Percentiles rank a stretch among this genome's conserved stretches.
phyloP scores from a whole-genome alignment of 768 basidiomycete species.

The Calvatia gigantea region DNA sequence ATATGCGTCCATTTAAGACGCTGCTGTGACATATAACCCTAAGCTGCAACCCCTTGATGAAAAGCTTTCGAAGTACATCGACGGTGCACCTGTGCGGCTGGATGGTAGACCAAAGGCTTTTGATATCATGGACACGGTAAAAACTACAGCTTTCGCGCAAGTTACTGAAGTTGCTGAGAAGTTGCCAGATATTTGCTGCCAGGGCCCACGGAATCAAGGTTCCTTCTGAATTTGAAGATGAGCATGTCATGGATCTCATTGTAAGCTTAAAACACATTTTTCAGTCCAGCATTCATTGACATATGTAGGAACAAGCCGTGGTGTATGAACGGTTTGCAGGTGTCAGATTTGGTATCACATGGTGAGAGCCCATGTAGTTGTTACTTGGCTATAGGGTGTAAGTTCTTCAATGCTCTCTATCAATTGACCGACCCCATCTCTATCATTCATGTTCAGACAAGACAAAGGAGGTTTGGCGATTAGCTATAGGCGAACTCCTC shows the following conservation, averaged over 20 bases:
- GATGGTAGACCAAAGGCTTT: constrained; percentile 75
- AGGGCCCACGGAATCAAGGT: constrained; percentile 68
- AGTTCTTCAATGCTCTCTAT: constrained; percentile 13
- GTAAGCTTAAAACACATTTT: too few species aligned
- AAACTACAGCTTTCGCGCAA: background rate
- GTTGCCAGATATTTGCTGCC: constrained; percentile 65
- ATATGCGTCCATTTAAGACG: constrained; percentile 43
- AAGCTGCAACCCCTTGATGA: constrained; percentile 58
- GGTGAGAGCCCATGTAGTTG: constrained; percentile 8
- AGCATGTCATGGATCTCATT: constrained; percentile 51
- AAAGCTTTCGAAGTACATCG: constrained; percentile 65
- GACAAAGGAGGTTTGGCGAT: constrained; percentile 66
- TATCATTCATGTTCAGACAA: constrained; percentile 42
- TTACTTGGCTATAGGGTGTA: constrained; percentile 36
- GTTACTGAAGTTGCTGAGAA: too few species aligned
- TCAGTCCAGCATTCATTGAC: too few species aligned
- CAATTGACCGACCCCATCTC: background rate
- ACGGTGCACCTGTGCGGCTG: constrained; percentile 65
- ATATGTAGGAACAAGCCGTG: constrained; percentile 67
- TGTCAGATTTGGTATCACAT: too few species aligned
- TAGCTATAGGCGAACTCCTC: constrained; percentile 77
- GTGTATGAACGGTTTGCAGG: constrained; percentile 79
- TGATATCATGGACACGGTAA: constrained; percentile 49
- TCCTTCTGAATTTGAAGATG: constrained; percentile 70
- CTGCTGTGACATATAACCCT: constrained; percentile 60